Base-by-base conservation (phyloP, 768 basidiomycete genomes). In the Hericium alpestre region DNA sequence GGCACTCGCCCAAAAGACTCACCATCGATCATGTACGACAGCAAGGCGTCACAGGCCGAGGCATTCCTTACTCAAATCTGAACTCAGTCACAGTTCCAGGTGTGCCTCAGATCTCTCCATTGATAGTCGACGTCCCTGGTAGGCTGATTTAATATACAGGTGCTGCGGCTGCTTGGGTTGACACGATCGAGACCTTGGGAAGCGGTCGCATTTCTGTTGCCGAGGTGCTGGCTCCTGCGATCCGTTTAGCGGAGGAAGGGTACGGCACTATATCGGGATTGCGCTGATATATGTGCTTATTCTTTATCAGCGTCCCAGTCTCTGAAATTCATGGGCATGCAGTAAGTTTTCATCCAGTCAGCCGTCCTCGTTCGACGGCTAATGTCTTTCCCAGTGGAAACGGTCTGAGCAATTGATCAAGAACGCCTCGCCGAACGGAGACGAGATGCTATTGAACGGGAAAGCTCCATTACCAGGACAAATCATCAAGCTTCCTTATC, bases 111-210 rank as follows among this genome's bases (percentile, higher is more conserved):
- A 49, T 12, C 3, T 6, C 37, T 4, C 58, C 22, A 54, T 10
- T 56, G 10, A 25, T 9, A 38, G 18, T 59, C 40, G 39, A 15
- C 57, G 57, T 39, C 48, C 13, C 25, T 37, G 70, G 65, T 22
- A 12, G 15, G 18, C 15, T 51, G 32, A 32, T 8, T 32, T 1
- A 46, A 9, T 2, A 66, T 72, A 63, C 66, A 80, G 93, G 95
- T 53, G 87, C 90, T n/a, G 90, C 94, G 3, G 90, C 93, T 38
- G 93, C 93, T 15, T 98, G 95, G 94, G 75, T 90, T 16, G 96
- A 97, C 69, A 89, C 93, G 0, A 76, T 97, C 38, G 80, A 89
- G 58, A 73, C 74, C 40, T 83, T 96, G 55, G 95, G 95, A 16
- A 90, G 83, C 60, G 87, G 90, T 10, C 83, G 80, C 58, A 56